Base-by-base conservation (phyloP, 2,329 filamentous ascomycete species). In the Dryadomyces sulphureus region DNA sequence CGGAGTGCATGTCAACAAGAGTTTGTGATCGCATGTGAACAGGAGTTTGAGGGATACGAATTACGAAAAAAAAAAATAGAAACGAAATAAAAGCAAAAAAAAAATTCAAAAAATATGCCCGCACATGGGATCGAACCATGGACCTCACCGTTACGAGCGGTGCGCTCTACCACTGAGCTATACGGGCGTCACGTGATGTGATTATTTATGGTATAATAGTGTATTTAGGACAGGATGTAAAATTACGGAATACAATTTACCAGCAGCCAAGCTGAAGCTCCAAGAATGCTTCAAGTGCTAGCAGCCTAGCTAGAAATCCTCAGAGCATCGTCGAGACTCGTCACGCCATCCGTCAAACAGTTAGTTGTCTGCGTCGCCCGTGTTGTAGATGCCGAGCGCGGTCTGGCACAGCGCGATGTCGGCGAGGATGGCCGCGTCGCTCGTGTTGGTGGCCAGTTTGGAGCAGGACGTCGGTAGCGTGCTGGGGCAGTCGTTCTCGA, bases 1-100 rank as follows among this genome's bases (percentile, higher is more conserved):
- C 58, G 81, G 81, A 0, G 55, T 67, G 14, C 74, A 79, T 27
- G 16, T 12, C 25, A 12, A n/a, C 7, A 30, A 12, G 25, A 12
- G 25, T 7, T 30, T 30, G 25, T 12, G 25, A 7, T 30, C 7
- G 25, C 7, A 12, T 7, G 25, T 32, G 27, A 7, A n/a, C n/a
- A n/a, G n/a, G 20, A 36, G 12, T 32, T 4, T 17, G 48, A 14
- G 5, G 4, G 27, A 32, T 8, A 32, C 4, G 27, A 32, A 14
- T 32, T 27, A 27, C 7, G 12, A 14, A 35, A 14, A 35, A 35
- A n/a, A 35, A 14, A n/a, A 35, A n/a, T 14, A 35, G 7, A n/a
- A 35, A 35, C 12, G 32, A 35, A 35, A 35, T 35, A 14, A 35
- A 35, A 16, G 32, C 5, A 35, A 27, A 11, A 11, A 32, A 14